Evolutionary conservation across 1,139 yeast species (phyloP), one percentile per base, ranked within the genome.

Genomic region (Protomyces inundatus): DNA sequence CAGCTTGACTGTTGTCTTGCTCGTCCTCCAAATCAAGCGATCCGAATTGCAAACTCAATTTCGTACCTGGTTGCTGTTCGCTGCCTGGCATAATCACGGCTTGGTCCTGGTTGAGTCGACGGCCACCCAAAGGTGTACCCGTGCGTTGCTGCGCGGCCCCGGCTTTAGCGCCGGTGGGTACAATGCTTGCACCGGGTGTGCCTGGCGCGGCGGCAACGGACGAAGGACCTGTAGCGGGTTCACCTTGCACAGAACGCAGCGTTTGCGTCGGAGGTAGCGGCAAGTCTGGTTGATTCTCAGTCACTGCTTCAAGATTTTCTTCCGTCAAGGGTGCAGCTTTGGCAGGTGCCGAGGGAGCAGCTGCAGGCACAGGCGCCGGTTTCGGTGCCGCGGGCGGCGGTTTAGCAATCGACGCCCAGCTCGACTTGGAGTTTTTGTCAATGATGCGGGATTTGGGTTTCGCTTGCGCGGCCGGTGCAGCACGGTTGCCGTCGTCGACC

Each of bases 71-170:
- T 34, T 58, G 56, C 5, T 51, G 12, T 35, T 58, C 62, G 30
- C 56, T 58, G 42, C 62, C 62, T 3, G 62, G 62, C 62, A 58
- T 58, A 16, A 58, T 52, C 45, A 58, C 62, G n/a, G 62, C 56
- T 35, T 58, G 52, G 33, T 58, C 52, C 33, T 58, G 62, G 32
- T 51, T 58, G 34, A 58, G 56, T 16, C 54, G 46, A 34, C 62
- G 55, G 23, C 62, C 62, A 16, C 56, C 62, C 3, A 58, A 23
- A 4, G 62, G 62, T 9, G 62, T 58, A 34, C 62, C 36, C 7
- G 42, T 55, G 10, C 62, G 55, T 14, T 39, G 42, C 14, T 39
- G 42, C 6, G 39, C 62, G 10, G 60, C 60, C 6, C 52, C 55
- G 30, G 52, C 10, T 33, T 58, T 58, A 30, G 52, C 23, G 10